Percentiles rank a stretch among this genome's conserved stretches.
Evolutionary conservation across 805 yeast species (phyloP).

Genomic region (Kuraishia cidri): DNA sequence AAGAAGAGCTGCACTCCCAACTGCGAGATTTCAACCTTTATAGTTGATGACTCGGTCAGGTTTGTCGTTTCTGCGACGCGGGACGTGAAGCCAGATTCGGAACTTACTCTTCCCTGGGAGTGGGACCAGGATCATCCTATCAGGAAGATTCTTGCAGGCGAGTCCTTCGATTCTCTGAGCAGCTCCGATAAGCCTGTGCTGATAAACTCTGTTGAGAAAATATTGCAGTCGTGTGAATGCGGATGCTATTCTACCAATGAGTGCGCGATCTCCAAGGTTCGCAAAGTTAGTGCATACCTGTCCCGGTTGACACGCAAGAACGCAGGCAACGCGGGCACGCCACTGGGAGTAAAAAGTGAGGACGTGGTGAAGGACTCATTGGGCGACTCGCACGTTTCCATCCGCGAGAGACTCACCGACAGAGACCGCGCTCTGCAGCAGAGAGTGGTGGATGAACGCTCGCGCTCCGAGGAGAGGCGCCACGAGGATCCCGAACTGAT

Average conservation of each 20-base stretch:
- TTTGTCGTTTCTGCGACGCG: slow-evolving; percentile 50
- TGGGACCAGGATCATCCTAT: slow-evolving; percentile 84
- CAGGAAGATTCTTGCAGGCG: slow-evolving; percentile 34
- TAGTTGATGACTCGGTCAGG: slow-evolving; percentile 29
- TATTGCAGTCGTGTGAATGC: slow-evolving; percentile 58
- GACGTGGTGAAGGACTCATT: no score
- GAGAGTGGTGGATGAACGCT: no score
- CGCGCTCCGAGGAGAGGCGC: no score
- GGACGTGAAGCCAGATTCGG: slow-evolving; percentile 56
- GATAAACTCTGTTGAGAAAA: slow-evolving; percentile 52
- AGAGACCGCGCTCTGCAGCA: slow-evolving; percentile 12
- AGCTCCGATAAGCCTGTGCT: slow-evolving; percentile 45
- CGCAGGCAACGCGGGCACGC: no score
- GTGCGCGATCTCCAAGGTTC: slow-evolving; percentile 52
- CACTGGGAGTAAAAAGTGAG: no score
- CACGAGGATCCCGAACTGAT: no score
- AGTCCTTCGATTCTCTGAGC: slow-evolving; percentile 41
- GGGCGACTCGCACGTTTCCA: slow-evolving; percentile 18
- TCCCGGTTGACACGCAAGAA: slow-evolving; percentile 48
- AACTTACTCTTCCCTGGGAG: slow-evolving; percentile 76
- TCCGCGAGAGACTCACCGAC: slow-evolving; percentile 18
- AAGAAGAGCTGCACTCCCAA: slow-evolving; percentile 75
- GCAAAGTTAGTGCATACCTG: slow-evolving; percentile 51
- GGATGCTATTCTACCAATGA: slow-evolving; percentile 39
- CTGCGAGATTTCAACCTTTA: slow-evolving; percentile 48